Evolutionary conservation across 306 rosid genomes (phyloP).

Genomic region (Glycine latifolia): DNA sequence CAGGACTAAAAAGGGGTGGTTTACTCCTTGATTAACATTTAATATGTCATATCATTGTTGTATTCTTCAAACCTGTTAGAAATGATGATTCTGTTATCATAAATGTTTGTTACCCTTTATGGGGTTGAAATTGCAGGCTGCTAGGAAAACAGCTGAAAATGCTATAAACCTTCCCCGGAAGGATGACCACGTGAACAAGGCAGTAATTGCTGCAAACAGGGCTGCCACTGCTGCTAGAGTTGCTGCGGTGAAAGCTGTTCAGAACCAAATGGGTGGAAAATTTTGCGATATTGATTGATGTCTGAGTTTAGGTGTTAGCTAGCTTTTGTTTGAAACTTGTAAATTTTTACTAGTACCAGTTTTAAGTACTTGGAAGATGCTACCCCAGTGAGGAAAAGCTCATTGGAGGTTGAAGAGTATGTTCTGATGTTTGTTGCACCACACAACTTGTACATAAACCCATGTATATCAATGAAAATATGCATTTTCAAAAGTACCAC

Average conservation of each 20-base stretch:
- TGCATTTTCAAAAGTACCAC: constrained; percentile 47
- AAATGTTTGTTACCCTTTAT: neutral
- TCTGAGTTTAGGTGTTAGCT: constrained; percentile 52
- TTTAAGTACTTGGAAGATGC: constrained; percentile 51
- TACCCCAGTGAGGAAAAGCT: constrained; percentile 67
- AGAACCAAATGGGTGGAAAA: constrained; percentile 79
- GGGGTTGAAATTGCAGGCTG: constrained; percentile 62
- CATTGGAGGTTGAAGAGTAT: constrained; percentile 65
- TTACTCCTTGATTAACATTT: neutral
- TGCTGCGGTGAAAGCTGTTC: constrained; percentile 94
- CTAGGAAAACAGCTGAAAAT: constrained; percentile 72
- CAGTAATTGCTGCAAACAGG: constrained; percentile 75
- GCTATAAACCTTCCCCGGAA: constrained; percentile 65
- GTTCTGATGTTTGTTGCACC: constrained; percentile 53
- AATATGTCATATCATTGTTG: neutral
- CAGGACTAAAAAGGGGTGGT: neutral
- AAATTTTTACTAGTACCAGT: constrained; percentile 54
- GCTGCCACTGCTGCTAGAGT: constrained; percentile 97
- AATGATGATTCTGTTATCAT: constrained; percentile 11
- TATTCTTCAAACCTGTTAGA: neutral
- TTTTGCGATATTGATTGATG: constrained; percentile 68
- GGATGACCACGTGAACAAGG: constrained; percentile 76
- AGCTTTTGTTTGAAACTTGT: constrained; percentile 58
- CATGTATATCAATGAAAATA: constrained; percentile 60
- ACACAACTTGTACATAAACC: constrained; percentile 72